Conservation (phyloP, 2,329 filamentous ascomycete genomes). For the Aspergillus clavatus region DNA sequence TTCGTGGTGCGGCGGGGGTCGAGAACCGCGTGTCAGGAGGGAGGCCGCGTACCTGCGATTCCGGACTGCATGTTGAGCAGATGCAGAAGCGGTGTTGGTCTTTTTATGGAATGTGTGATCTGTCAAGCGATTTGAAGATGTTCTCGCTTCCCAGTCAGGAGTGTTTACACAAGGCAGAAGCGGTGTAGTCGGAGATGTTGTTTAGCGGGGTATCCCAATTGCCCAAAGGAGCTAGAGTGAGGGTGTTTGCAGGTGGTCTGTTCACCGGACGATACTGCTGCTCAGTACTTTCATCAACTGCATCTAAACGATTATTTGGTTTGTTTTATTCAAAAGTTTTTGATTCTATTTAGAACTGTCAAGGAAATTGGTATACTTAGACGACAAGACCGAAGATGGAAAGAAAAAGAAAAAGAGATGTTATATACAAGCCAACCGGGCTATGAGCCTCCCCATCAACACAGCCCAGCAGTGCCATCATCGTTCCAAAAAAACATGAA, state of each 20-base stretch:
- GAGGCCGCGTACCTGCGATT: constrained; percentile 38
- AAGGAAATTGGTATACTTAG: constrained; percentile 8
- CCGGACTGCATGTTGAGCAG: constrained; percentile 44
- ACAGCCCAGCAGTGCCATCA: constrained; percentile 1
- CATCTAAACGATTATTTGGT: not conserved
- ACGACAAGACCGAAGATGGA: constrained; percentile 7
- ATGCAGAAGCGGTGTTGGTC: constrained; percentile 12
- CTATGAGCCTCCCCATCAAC: constrained; percentile 7
- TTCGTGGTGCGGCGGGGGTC: not conserved
- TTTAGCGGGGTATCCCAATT: constrained; percentile 10
- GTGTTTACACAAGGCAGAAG: constrained; percentile 24
- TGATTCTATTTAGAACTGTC: constrained; percentile 4
- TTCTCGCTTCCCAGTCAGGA: constrained; percentile 1
- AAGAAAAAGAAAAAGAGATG: constrained; percentile 5
- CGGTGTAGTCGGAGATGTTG: constrained; percentile 17
- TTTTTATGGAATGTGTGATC: constrained; percentile 6
- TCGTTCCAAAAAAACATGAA: constrained; percentile 5
- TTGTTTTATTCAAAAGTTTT: not conserved
- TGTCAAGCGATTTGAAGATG: constrained; percentile 5
- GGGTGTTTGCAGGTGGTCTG: not conserved
- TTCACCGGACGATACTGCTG: not conserved
- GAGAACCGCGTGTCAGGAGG: not conserved
- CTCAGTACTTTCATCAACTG: not conserved
- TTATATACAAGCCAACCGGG: constrained; percentile 19
- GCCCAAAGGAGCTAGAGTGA: not conserved